These are phyloP conservation scores for Apiotrichum brassicae DNA, from an alignment of 1,284 basidiomycete genomes.

Conservation along the genomic window DNA sequence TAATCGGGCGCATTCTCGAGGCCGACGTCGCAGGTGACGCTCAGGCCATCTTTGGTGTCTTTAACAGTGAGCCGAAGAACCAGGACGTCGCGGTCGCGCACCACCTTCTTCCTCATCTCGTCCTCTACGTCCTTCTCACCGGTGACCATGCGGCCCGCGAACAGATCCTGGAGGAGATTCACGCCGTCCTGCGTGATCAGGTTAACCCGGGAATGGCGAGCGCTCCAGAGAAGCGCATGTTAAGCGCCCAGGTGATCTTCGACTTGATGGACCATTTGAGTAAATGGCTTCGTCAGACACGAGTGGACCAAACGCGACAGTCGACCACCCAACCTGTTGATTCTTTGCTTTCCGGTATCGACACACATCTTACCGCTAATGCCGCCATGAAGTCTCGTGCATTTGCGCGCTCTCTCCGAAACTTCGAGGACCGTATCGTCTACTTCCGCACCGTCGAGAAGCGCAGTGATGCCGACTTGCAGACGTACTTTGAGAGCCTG, in stretches of 20 bases:
- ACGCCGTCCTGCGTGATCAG: slow-evolving; percentile 80
- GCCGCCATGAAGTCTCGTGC: slow-evolving; percentile 92
- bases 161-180: slow-evolving; percentile 68
- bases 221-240: slow-evolving; percentile 66
- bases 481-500: slow-evolving; percentile 78
- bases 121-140: slow-evolving; percentile 77
- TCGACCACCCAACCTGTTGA: slow-evolving; percentile 60
- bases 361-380: slow-evolving; percentile 82
- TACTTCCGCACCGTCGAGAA: slow-evolving; percentile 51
- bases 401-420: slow-evolving; percentile 89
- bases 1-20: slow-evolving; percentile 59
- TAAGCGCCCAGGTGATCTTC: slow-evolving; percentile 91
- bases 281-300: slow-evolving; percentile 66
- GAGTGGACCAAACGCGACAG: slow-evolving; percentile 51
- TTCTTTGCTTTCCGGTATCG: slow-evolving; percentile 71
- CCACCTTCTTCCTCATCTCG: slow-evolving; percentile 84
- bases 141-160: slow-evolving; percentile 59
- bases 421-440: slow-evolving; percentile 75
- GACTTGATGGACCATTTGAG: slow-evolving; percentile 91
- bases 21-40: slow-evolving; percentile 23
- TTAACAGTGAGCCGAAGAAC: slow-evolving; percentile 70
- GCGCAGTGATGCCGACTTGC: slow-evolving; percentile 53
- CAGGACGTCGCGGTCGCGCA: slow-evolving; percentile 89
- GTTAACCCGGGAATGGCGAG: slow-evolving; percentile 58
- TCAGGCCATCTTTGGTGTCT: slow-evolving; percentile 66